Base-by-base conservation (phyloP, 345 rosid species). In the Lepidium africanum region DNA sequence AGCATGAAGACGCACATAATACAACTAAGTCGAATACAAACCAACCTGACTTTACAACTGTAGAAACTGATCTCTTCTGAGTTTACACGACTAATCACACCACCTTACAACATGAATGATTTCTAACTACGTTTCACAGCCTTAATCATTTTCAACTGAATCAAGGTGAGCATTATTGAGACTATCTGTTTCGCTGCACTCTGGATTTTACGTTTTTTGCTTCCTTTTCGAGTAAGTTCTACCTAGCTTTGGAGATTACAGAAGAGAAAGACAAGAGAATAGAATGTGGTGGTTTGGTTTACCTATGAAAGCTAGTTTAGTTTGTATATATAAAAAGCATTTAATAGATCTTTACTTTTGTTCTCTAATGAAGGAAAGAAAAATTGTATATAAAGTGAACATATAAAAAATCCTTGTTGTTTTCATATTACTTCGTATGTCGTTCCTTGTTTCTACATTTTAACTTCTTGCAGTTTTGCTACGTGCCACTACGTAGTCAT, bases 1-100 rank as follows among this genome's bases (percentile, higher is more conserved):
- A 92, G 96, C 90, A 74, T 90, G 89, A 86, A 91, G 78, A 90
- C 96, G 37, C 96, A 92, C 69, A 73, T 85, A 77, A 73, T 88
- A 76, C 96, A 92, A 79, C 78, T 83, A 77, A 84, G 80, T 67
- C 80, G 78, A 5, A 70, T 74, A 63, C 63, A 71, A 15, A 76
- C 81, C 76, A 83, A 78, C 82, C 89, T 86, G 87, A 88, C 87
- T 40, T 80, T 85, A 77, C 81, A 21, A 77, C 75, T 80, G 79
- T 78, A 92, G 92, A 82, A 65, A 80, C 82, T 81, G 82, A 83
- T 85, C 77, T 69, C 4, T 84, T 57, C 74, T 79, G 82, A 82
- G 81, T 82, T 53, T 60, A 81, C 59, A 81, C 56, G 76, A 87
- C 78, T 7, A 82, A 82, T 86, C 2, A 2, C 23, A 21, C 23